phyloP scores from a whole-genome alignment of 2,329 filamentous ascomycete genomes.

The Ascochyta viciae-villosae region DNA sequence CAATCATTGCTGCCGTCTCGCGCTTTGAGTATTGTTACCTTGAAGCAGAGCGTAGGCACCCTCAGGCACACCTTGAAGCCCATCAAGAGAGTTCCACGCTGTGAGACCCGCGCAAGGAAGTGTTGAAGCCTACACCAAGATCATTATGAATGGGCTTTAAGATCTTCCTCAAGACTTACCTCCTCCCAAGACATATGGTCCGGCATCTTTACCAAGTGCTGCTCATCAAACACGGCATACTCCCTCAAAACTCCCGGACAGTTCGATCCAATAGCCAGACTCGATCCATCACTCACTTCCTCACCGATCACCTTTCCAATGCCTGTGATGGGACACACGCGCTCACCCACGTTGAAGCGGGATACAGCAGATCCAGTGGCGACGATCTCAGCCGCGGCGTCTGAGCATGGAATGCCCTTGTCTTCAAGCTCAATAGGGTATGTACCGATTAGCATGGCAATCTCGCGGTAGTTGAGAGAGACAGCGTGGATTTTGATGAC shows the following conservation, averaged over 20 bases:
- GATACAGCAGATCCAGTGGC: constrained; percentile 26
- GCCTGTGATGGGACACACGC: constrained; percentile 26
- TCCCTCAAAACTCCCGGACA: constrained; percentile 30
- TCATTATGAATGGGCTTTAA: neutral
- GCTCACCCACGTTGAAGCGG: constrained; percentile 31
- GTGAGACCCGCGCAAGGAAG: constrained; percentile 34
- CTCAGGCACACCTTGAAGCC: constrained; percentile 15
- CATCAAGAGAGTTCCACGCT: constrained; percentile 32
- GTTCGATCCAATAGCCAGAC: constrained; percentile 18
- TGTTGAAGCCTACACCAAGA: constrained; percentile 24
- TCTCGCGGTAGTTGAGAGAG: constrained; percentile 39
- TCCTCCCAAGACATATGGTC: constrained; percentile 36
- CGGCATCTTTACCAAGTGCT: constrained; percentile 34
- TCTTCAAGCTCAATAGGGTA: constrained; percentile 21
- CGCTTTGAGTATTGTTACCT: constrained; percentile 5
- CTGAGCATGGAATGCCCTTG: constrained; percentile 31
- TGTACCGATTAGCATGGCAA: constrained; percentile 30
- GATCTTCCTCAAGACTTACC: constrained; percentile 12
- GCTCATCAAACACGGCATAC: constrained; percentile 35
- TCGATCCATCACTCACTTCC: constrained; percentile 11
- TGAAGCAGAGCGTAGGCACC: constrained; percentile 26
- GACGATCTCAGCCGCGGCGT: constrained; percentile 36
- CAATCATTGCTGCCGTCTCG: neutral
- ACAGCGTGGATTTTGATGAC: constrained; percentile 37
- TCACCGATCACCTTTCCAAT: constrained; percentile 17